A percentile compares a stretch with the other conserved stretches of the same genome.
Conservation (phyloP, 2,329 filamentous ascomycete species). For the Fusarium abutilonis region DNA sequence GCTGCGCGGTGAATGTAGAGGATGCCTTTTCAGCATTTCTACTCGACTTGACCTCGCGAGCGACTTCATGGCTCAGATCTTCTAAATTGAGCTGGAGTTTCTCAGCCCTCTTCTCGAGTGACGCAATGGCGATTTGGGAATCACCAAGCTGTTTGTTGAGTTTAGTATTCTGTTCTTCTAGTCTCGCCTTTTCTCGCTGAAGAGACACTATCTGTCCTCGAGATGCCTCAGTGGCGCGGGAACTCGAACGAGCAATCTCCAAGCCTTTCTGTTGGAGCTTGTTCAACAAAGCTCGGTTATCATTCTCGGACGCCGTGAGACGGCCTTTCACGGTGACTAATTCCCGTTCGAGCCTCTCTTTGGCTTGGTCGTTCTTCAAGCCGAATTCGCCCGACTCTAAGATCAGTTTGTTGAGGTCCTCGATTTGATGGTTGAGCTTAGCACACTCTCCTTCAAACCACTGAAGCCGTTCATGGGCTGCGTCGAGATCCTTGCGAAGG, state of each 20-base stretch:
- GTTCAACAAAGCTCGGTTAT: constrained; percentile 93
- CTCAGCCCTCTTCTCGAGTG: constrained; percentile 92
- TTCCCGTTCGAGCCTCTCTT: constrained; percentile 91
- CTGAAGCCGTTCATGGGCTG: constrained; percentile 77
- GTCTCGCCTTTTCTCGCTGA: constrained; percentile 82
- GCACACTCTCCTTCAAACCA: constrained; percentile 83
- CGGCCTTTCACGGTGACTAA: constrained; percentile 90
- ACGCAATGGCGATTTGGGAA: constrained; percentile 81
- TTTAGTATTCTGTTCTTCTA: constrained; percentile 84
- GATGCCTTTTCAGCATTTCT: constrained; percentile 90
- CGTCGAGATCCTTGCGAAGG: constrained; percentile 81
- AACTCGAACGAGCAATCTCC: constrained; percentile 91
- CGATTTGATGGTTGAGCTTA: constrained; percentile 80
- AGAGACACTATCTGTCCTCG: constrained; percentile 79
- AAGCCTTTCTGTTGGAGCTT: constrained; percentile 98
- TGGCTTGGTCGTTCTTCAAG: constrained; percentile 89
- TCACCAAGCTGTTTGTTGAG: constrained; percentile 87
- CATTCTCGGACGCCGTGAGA: constrained; percentile 91
- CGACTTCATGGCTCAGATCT: constrained; percentile 91
- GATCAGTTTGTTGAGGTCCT: constrained; percentile 87
- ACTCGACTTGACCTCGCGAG: constrained; percentile 87
- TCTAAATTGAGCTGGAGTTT: constrained; percentile 89
- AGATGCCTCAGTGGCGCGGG: constrained; percentile 84
- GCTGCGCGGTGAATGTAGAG: constrained; percentile 80
- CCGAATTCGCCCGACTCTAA: constrained; percentile 90